Conservation (phyloP, 2,329 filamentous ascomycete species). For the Talaromyces piceae region DNA sequence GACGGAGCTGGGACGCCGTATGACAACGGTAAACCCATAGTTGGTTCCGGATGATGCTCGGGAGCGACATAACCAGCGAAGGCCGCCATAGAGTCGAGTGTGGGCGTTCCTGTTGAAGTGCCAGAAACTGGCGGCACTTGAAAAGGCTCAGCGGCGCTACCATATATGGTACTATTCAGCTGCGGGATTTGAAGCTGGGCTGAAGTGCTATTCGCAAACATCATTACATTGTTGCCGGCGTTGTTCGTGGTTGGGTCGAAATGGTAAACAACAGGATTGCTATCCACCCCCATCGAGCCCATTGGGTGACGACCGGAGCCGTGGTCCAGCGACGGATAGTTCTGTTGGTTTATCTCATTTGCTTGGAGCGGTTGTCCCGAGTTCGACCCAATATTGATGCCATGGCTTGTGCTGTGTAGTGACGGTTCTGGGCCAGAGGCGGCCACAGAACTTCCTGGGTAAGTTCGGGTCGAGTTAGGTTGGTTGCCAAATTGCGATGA, state of each 20-base stretch:
- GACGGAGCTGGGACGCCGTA: not conserved
- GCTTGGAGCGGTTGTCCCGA: not conserved
- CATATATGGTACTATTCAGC: not conserved
- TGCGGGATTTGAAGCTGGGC: constrained; percentile 2
- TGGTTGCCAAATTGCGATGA: not conserved
- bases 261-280: constrained; percentile 6
- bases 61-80: not conserved
- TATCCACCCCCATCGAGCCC: not conserved
- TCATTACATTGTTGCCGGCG: not conserved
- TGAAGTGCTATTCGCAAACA: constrained; percentile 1
- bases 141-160: not conserved
- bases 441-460: not conserved
- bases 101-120: constrained; percentile 1
- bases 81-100: constrained; percentile 5
- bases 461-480: not conserved
- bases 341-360: not conserved
- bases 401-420: not conserved
- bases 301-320: not conserved
- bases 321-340: not conserved
- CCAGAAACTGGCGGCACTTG: constrained; percentile 2
- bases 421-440: not conserved
- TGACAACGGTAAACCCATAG: constrained; percentile 3
- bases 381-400: not conserved
- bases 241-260: constrained; percentile 1
- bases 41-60: constrained; percentile 1